Conservation (phyloP, 2,329 filamentous ascomycete species). For the Neofusicoccum laricinum region DNA sequence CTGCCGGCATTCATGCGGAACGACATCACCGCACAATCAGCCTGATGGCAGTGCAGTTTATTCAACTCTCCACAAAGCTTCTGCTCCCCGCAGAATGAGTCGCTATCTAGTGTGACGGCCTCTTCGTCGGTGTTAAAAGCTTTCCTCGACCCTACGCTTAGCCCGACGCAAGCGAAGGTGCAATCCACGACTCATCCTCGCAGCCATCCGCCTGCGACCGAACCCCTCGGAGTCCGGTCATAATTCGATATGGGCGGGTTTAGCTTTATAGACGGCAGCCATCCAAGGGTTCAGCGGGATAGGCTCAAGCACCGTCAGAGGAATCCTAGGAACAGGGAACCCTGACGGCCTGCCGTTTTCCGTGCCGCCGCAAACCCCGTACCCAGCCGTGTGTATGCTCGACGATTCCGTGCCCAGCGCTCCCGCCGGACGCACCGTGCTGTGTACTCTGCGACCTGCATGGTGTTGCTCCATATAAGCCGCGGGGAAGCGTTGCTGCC, state of each 20-base stretch:
- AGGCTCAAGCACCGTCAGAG: background rate
- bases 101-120: background rate
- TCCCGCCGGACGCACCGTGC: background rate
- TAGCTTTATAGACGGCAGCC: background rate
- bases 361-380: background rate
- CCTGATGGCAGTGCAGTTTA: background rate
- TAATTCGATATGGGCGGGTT: background rate
- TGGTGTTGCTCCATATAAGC: background rate
- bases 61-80: background rate
- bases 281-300: background rate
- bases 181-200: background rate
- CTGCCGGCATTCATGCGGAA: background rate
- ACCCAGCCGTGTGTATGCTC: background rate
- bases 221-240: background rate
- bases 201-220: background rate
- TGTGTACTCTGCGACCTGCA: background rate
- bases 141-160: background rate
- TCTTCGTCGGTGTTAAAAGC: constrained; percentile 3
- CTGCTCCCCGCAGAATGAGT: background rate
- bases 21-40: constrained; percentile 7
- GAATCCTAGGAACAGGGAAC: background rate
- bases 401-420: background rate
- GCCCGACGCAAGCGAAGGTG: background rate
- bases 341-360: background rate
- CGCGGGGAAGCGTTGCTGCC: background rate